Evolutionary conservation across 441 rosid species (phyloP), one percentile per base, ranked within the genome.

Genomic region (Arabidopsis lyrata): DNA sequence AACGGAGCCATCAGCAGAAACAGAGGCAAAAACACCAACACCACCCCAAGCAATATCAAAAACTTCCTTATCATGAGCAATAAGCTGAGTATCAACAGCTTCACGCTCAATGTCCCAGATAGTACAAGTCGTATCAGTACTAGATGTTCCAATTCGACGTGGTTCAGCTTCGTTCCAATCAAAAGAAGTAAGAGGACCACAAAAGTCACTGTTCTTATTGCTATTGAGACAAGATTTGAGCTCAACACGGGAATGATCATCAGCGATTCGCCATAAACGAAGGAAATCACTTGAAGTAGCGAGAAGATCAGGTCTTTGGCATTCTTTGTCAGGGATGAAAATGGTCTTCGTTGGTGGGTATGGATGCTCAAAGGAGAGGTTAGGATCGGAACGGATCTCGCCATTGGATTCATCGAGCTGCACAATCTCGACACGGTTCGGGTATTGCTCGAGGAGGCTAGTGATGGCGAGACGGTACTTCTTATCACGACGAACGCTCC

Each of bases 11-110:
- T 95, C 99, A 0, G 96, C 98, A 0, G 99, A 95, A 29, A 95
- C 99, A 5, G 99, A 95, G 4, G 99, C 97, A 4, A 95, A 95
- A 45, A 92, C 99, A 18, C 98, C 96, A 45, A 90, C 99, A 5
- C 99, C 99, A 45, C 99, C 99, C 99, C 99, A 95, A 10, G 99
- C 98, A n/a, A 95, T 95, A 78, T 93, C 97, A 58, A 90, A 90
- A 5, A 93, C 98, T 86, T 93, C 98, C 74, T 91, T 93, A 47
- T 93, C 98, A 53, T 93, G 97, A 1, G 97, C 98, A 3, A 94
- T 94, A 4, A 94, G 87, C 87, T 94, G 97, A 32, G 97, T 92
- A 54, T 94, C 97, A 41, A 94, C 97, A 2, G 91, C 82, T 59
- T 94, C 97, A 15, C 91, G 80, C 80, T 94, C 99, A 49, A 94